phyloP scores from a whole-genome alignment of 768 basidiomycete genomes.

The Podaxis sp. region DNA sequence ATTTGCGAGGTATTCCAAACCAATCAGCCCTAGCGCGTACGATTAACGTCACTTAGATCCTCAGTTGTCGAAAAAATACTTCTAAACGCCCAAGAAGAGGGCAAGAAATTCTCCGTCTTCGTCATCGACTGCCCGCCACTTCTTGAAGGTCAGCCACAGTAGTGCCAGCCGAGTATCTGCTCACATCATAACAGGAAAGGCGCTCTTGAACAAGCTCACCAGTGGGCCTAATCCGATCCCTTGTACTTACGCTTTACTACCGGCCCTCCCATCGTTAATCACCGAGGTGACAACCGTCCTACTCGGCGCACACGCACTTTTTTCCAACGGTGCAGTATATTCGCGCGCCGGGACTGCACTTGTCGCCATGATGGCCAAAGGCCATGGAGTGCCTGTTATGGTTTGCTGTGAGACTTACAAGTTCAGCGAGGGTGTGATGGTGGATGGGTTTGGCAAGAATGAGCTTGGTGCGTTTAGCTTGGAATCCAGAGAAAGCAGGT shows the following conservation, averaged over 20 bases:
- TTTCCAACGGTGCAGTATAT: slow-evolving; percentile 93
- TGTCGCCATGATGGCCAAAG: slow-evolving; percentile 95
- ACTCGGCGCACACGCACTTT: slow-evolving; percentile 91
- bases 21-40: not conserved
- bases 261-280: slow-evolving; percentile 78
- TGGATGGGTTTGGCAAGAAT: slow-evolving; percentile 95
- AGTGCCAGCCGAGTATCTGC: slow-evolving; percentile 3
- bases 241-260: slow-evolving; percentile 90
- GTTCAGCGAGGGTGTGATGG: slow-evolving; percentile 87
- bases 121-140: slow-evolving; percentile 95
- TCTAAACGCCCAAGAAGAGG: slow-evolving; percentile 69
- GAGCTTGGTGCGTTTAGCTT: slow-evolving; percentile 70
- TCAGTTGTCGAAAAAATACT: slow-evolving; percentile 93
- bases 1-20: slow-evolving; percentile 72
- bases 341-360: slow-evolving; percentile 93
- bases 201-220: slow-evolving; percentile 68
- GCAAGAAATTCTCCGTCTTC: slow-evolving; percentile 84
- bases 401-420: slow-evolving; percentile 99
- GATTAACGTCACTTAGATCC: slow-evolving; percentile 52
- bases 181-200: slow-evolving; percentile 60
- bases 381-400: slow-evolving; percentile 86
- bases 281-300: slow-evolving; percentile 82
- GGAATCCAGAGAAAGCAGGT: not conserved
- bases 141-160: slow-evolving; percentile 65
- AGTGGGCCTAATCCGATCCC: slow-evolving; percentile 61